These are phyloP conservation scores for Tylopilus felleus DNA, from an alignment of 768 basidiomycete species.

Conservation along the genomic window DNA sequence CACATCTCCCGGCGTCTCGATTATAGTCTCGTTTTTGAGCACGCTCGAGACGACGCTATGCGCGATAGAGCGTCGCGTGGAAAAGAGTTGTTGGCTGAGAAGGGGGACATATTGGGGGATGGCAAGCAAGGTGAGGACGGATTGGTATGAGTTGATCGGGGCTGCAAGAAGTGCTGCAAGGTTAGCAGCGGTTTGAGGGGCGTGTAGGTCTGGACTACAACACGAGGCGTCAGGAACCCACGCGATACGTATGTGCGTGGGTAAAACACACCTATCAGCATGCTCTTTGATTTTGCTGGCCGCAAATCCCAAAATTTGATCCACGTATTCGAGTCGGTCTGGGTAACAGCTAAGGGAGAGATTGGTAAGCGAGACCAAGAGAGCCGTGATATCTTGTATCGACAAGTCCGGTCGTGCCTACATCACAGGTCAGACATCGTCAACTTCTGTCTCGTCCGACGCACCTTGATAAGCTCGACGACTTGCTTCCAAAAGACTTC, in stretches of 20 bases:
- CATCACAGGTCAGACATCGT: neutral
- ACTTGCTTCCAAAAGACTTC: constrained; percentile 99
- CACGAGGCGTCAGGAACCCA: neutral
- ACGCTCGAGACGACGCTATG: constrained; percentile 94
- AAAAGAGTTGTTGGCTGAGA: constrained; percentile 81
- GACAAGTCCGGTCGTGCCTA: constrained; percentile 96
- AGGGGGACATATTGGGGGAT: constrained; percentile 87
- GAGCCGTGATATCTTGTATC: constrained; percentile 95
- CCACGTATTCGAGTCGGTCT: constrained; percentile 94
- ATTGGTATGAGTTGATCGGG: constrained; percentile 95
- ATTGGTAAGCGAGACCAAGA: constrained; percentile 93
- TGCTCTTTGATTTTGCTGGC: constrained; percentile 83
- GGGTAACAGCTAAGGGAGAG: constrained; percentile 96
- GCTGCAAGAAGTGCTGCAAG: constrained; percentile 90
- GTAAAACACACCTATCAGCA: constrained; percentile 58
- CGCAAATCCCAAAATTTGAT: constrained; percentile 90
- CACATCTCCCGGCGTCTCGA: constrained; percentile 92
- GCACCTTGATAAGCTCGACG: constrained; percentile 93
- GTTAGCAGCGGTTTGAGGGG: constrained; percentile 82
- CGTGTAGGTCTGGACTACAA: constrained; percentile 79
- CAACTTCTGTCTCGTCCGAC: constrained; percentile 15
- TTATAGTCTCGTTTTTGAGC: constrained; percentile 93
- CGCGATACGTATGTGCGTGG: neutral
- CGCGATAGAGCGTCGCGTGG: constrained; percentile 86
- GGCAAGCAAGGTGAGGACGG: constrained; percentile 94